Evolutionary conservation across 192 early-diverging fungal species (phyloP).

Genomic region (Podila epicladia): DNA sequence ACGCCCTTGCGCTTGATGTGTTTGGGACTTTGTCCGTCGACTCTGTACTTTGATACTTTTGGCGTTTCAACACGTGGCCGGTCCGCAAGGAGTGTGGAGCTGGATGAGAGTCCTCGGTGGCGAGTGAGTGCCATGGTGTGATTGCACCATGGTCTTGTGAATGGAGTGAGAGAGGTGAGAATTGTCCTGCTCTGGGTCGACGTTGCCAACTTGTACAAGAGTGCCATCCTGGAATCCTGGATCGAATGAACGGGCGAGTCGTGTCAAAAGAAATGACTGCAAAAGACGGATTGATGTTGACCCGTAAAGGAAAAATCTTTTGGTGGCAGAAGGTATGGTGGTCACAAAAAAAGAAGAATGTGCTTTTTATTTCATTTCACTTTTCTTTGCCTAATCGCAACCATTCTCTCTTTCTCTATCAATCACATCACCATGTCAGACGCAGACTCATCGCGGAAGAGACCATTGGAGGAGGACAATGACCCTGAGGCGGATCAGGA

Average conservation of each 20-base stretch:
- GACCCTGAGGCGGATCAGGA: not conserved
- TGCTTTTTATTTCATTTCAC: not conserved
- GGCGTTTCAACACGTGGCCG: not conserved
- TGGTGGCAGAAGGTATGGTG: too few relatives aligned
- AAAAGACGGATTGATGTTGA: not conserved
- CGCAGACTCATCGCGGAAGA: conserved; percentile 14
- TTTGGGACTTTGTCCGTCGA: not conserved
- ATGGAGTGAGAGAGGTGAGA: not conserved
- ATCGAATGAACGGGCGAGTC: not conserved
- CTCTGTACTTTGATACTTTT: not conserved
- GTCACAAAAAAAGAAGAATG: not conserved
- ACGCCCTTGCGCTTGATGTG: not conserved
- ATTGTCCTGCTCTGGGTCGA: not conserved
- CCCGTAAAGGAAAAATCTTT: too few relatives aligned
- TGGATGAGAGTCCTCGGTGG: not conserved
- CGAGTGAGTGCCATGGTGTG: not conserved
- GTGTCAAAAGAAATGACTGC: not conserved
- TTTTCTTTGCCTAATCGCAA: not conserved
- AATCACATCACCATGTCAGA: conserved; percentile 7
- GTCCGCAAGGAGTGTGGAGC: not conserved
- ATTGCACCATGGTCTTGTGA: not conserved
- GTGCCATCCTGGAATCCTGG: not conserved
- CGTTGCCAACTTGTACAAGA: not conserved
- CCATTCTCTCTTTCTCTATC: not conserved
- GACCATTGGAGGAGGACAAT: conserved; percentile 13